Conservation (phyloP, 2,329 filamentous ascomycete species). For the Aspergillus tanneri region DNA sequence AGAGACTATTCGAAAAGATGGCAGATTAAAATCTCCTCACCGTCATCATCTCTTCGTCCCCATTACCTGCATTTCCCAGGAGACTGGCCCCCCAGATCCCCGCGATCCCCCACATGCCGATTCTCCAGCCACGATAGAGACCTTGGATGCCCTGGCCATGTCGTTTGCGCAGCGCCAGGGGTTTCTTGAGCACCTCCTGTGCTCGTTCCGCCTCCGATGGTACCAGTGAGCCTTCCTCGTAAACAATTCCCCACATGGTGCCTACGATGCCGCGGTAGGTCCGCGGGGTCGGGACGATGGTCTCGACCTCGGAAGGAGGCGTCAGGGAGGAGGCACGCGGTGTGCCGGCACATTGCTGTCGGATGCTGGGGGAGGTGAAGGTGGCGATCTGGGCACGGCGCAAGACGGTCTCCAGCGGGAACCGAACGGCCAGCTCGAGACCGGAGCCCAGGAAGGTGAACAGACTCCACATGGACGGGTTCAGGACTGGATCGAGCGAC, state of each 20-base stretch:
- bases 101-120: conserved; percentile 56
- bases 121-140: conserved; percentile 58
- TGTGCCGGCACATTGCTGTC: conserved; percentile 31
- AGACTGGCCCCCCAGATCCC: conserved; percentile 55
- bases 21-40: conserved; percentile 33
- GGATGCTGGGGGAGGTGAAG: conserved; percentile 56
- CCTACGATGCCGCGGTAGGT: conserved; percentile 83
- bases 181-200: conserved; percentile 38
- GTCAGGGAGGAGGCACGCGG: conserved; percentile 11
- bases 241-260: conserved; percentile 83
- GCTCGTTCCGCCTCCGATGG: conserved; percentile 48
- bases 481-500: conserved; percentile 75
- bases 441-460: conserved; percentile 78
- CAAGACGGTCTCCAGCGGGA: conserved; percentile 88
- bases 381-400: conserved; percentile 82
- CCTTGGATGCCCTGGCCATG: conserved; percentile 57
- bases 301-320: conserved; percentile 53
- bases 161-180: conserved; percentile 40
- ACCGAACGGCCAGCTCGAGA: conserved; percentile 77
- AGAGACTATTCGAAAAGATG: too few relatives aligned
- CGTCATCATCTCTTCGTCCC: conserved; percentile 37
- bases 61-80: conserved; percentile 37
- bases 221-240: conserved; percentile 68
- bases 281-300: conserved; percentile 72
- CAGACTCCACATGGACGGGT: conserved; percentile 77